Evolutionary conservation across 169 alveolate genomes (phyloP).

Genomic region (Fabrea salina): DNA sequence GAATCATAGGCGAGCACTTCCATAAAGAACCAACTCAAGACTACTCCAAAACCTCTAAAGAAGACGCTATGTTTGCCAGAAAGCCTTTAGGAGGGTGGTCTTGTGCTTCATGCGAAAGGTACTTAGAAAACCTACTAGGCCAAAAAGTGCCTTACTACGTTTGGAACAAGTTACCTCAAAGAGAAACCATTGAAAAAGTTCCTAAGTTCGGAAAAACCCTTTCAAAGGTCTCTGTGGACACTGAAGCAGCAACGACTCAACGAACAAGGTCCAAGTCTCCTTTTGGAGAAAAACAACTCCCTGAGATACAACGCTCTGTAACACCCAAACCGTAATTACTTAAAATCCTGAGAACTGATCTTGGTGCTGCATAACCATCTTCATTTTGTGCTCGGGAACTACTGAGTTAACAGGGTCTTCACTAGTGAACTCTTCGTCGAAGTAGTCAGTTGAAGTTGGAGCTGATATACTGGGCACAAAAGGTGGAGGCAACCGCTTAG

Average conservation of each 20-base stretch:
- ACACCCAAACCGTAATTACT: too few species aligned
- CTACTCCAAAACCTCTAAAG: constrained; percentile 32
- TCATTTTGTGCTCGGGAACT: constrained; percentile 21
- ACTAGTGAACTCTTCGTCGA: constrained; percentile 40
- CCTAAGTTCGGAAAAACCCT: constrained; percentile 29
- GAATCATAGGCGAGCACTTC: too few species aligned
- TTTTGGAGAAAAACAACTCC: too few species aligned
- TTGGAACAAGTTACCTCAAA: constrained; percentile 74
- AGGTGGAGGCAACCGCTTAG: constrained; percentile 63
- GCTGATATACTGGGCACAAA: constrained; percentile 62
- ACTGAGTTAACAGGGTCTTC: constrained; percentile 8
- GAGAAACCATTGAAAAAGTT: constrained; percentile 63
- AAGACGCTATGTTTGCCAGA: constrained; percentile 72
- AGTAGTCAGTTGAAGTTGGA: constrained; percentile 33
- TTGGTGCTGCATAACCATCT: not conserved
- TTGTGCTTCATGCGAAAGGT: constrained; percentile 81
- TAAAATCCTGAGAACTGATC: constrained; percentile 12
- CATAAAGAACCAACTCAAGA: too few species aligned
- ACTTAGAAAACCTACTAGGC: constrained; percentile 62
- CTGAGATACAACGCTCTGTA: too few species aligned
- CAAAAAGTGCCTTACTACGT: constrained; percentile 48
- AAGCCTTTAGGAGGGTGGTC: constrained; percentile 79
- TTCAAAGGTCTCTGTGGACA: too few species aligned
- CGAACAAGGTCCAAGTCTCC: too few species aligned
- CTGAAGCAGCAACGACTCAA: too few species aligned